Evolutionary conservation across 2,329 filamentous ascomycete genomes (phyloP), one percentile per base, ranked within the genome.

Genomic region (Exophiala xenobiotica): DNA sequence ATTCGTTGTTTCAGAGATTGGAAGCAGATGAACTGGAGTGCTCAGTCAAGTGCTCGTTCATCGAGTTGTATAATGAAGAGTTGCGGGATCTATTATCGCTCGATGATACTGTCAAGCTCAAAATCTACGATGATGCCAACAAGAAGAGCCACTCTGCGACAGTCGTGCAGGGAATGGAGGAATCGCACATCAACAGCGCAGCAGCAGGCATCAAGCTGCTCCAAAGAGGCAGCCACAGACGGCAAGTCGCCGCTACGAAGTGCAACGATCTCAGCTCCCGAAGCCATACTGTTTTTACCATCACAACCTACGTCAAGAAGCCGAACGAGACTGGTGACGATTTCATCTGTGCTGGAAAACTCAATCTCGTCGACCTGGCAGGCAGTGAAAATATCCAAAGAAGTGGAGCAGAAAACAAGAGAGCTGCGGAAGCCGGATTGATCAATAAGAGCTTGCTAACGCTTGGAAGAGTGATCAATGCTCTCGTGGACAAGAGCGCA

Each of bases 191-290:
- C 64, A 88, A 88, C 65, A 87, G 78, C 58, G 91, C 93, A 0
- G 78, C 81, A 9, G 87, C 90, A 44, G 93, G 93, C 54, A 91
- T 99, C 70, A 87, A 88, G 70, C 79, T 96, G 56, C 80, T 99
- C 39, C 89, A 93, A 63, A 80, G 86, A 58, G 95, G 93, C 56
- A 96, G 90, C 69, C 79, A 93, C 72, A 95, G 91, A 70, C 87
- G 93, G 43, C 93, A 99, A 70, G 93, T 99, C n/a, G 95, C 93
- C 4, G 90, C 95, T 3, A 99, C 93, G n/a, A 97, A 97, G 71
- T 99, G 93, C 80, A 99, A 99, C 68, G 93, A 99, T 64, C 82
- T 97, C 49, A 96, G 91, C 71, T 96, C 91, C 63, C 85, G 93
- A 68, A 96, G 91, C 74, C 95, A 99, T 67, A 99, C 93, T 0